Conservation (phyloP, 2,329 filamentous ascomycete species). For the Colletotrichum sidae region DNA sequence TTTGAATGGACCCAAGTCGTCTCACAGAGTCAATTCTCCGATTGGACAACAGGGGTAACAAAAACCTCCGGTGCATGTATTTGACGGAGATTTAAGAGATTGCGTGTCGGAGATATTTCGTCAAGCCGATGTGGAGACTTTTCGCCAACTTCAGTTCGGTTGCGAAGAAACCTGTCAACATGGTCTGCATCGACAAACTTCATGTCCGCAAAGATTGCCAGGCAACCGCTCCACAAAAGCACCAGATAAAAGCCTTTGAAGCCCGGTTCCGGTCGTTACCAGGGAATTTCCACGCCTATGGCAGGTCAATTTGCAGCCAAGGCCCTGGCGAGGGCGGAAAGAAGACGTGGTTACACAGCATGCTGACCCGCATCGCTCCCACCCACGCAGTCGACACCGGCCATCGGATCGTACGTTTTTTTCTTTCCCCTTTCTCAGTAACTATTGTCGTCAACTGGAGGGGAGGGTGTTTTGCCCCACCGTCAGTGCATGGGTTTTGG, state of each 20-base stretch:
- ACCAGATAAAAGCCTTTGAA: not conserved
- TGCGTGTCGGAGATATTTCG: slow-evolving; percentile 29
- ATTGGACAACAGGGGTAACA: slow-evolving; percentile 31
- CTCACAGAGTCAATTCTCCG: slow-evolving; percentile 31
- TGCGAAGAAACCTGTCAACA: no score
- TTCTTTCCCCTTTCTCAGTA: not conserved
- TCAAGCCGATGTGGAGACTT: slow-evolving; percentile 30
- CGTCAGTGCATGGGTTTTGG: no score
- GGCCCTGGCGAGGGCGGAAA: slow-evolving; percentile 7
- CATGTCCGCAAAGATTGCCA: not conserved
- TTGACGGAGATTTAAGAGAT: slow-evolving; percentile 33
- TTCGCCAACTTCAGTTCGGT: no score
- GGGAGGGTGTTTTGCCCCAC: no score
- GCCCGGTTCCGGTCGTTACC: slow-evolving; percentile 3
- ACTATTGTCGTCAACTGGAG: no score
- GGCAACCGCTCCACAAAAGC: not conserved
- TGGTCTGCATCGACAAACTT: no score
- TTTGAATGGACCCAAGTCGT: slow-evolving; percentile 27
- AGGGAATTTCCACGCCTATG: slow-evolving; percentile 1
- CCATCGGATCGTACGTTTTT: slow-evolving; percentile 7
- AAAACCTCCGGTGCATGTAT: slow-evolving; percentile 35
- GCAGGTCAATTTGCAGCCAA: slow-evolving; percentile 16
- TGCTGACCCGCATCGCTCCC: slow-evolving; percentile 28
- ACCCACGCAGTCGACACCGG: not conserved
- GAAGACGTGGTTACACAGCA: slow-evolving; percentile 32